A percentile compares a stretch with the other conserved stretches of the same genome.
Evolutionary conservation across 2,329 filamentous ascomycete species (phyloP).

Genomic region (Pseudogymnoascus destructans): DNA sequence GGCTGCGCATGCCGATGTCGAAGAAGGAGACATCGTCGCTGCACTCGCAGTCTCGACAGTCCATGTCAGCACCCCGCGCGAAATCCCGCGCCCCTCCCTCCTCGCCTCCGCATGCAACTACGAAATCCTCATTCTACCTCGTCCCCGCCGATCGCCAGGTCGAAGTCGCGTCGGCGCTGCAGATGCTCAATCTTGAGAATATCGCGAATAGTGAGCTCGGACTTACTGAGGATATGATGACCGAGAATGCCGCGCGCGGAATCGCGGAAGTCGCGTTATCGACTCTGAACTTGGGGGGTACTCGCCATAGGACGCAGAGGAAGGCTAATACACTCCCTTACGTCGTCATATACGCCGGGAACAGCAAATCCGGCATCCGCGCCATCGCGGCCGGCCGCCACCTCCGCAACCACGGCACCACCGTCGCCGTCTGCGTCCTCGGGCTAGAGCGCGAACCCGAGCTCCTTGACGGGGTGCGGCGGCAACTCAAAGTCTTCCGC

Average conservation of each 20-base stretch:
- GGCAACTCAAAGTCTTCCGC: conserved; percentile 72
- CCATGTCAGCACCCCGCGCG: conserved; percentile 26
- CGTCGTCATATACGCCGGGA: conserved; percentile 78
- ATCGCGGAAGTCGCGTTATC: conserved; percentile 72
- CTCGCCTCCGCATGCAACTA: conserved; percentile 20
- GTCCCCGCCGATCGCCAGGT: conserved; percentile 42
- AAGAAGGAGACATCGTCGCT: background rate
- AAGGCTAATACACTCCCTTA: conserved; percentile 29
- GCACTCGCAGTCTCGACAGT: conserved; percentile 19
- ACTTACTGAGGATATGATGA: conserved; percentile 77
- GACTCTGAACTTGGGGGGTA: conserved; percentile 38
- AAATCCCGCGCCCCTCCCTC: conserved; percentile 24
- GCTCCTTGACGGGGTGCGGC: conserved; percentile 64
- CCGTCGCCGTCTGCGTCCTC: conserved; percentile 71
- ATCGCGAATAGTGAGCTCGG: conserved; percentile 79
- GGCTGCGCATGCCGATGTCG: conserved; percentile 14
- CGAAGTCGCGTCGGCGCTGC: conserved; percentile 56
- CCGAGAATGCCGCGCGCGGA: conserved; percentile 79
- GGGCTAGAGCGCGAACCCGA: conserved; percentile 74
- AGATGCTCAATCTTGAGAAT: conserved; percentile 87
- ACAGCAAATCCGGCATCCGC: conserved; percentile 77
- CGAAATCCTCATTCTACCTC: conserved; percentile 34
- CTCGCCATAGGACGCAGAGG: conserved; percentile 23
- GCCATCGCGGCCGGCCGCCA: conserved; percentile 79
- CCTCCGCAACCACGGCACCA: conserved; percentile 68